Evolutionary conservation across 2,329 filamentous ascomycete genomes (phyloP).

Genomic region (Amauroascus niger): DNA sequence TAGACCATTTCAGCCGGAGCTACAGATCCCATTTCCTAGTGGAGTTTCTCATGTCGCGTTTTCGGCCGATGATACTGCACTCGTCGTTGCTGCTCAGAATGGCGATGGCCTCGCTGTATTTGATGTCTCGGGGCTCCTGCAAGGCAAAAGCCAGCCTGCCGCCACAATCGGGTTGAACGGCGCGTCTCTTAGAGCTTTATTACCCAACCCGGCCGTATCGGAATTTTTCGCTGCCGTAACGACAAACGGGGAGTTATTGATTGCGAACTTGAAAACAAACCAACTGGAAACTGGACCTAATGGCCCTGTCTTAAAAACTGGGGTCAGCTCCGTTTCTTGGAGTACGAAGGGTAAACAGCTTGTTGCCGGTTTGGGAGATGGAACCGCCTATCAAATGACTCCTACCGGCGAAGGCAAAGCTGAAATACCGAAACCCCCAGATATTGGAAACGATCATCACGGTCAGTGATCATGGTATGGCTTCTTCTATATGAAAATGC

Average conservation of each 20-base stretch:
- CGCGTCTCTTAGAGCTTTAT: conserved; percentile 60
- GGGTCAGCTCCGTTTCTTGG: conserved; percentile 81
- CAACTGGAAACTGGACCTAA: conserved; percentile 49
- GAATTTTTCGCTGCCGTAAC: conserved; percentile 69
- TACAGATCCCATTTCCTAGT: conserved; percentile 60
- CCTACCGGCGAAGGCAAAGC: conserved; percentile 68
- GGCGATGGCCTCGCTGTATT: conserved; percentile 79
- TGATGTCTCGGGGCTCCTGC: conserved; percentile 57
- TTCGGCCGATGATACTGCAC: conserved; percentile 74
- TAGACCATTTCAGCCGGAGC: conserved; percentile 61
- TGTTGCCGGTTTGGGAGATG: conserved; percentile 73
- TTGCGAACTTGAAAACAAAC: conserved; percentile 67
- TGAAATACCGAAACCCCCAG: conserved; percentile 66
- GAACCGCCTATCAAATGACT: conserved; percentile 72
- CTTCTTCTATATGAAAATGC: background rate
- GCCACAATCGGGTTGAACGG: conserved; percentile 71
- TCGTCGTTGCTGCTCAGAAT: conserved; percentile 72
- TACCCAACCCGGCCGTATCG: conserved; percentile 63
- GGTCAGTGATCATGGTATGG: conserved; percentile 42
- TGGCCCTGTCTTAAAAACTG: conserved; percentile 58
- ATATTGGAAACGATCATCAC: conserved; percentile 53
- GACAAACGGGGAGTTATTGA: conserved; percentile 65
- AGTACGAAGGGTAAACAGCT: conserved; percentile 89
- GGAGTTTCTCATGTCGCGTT: conserved; percentile 83
- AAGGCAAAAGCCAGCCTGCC: conserved; percentile 56